Conservation (phyloP, 2,329 filamentous ascomycete genomes). For the Cordyceps cateniannulata region DNA sequence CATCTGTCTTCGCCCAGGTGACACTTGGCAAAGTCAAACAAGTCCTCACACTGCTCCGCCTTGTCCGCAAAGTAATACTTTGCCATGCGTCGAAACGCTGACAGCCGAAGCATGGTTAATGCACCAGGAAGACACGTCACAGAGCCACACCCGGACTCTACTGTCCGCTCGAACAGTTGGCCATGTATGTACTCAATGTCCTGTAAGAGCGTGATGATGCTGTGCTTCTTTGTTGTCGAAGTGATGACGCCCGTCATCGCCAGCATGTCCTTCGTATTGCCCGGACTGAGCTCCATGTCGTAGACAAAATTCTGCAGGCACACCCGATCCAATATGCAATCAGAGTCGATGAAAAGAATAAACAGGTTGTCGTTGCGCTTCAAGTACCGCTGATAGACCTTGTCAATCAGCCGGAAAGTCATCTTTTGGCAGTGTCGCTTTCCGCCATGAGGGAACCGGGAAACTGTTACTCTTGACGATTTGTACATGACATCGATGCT, state of each 20-base stretch:
- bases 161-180: conserved; percentile 89
- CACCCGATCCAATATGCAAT: conserved; percentile 85
- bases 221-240: conserved; percentile 82
- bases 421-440: conserved; percentile 91
- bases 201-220: conserved; percentile 84
- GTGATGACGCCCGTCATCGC: conserved; percentile 98
- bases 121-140: conserved; percentile 94
- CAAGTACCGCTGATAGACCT: conserved; percentile 81
- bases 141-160: conserved; percentile 88
- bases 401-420: conserved; percentile 90
- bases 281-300: conserved; percentile 95
- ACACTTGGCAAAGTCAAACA: conserved; percentile 95
- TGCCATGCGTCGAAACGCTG: conserved; percentile 92
- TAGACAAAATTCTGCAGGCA: conserved; percentile 98
- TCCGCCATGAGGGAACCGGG: conserved; percentile 85
- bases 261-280: conserved; percentile 85
- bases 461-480: conserved; percentile 78
- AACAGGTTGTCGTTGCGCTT: conserved; percentile 87
- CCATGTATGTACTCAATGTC: conserved; percentile 99
- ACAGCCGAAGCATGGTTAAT: conserved; percentile 92
- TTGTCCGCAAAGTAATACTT: conserved; percentile 99
- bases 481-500: conserved; percentile 88
- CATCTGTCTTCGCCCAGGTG: conserved; percentile 93
- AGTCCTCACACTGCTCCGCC: conserved; percentile 86
- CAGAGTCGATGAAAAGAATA: conserved; percentile 93